phyloP scores from a whole-genome alignment of 352 stramenopile species.

The Phytopythium boreale region DNA sequence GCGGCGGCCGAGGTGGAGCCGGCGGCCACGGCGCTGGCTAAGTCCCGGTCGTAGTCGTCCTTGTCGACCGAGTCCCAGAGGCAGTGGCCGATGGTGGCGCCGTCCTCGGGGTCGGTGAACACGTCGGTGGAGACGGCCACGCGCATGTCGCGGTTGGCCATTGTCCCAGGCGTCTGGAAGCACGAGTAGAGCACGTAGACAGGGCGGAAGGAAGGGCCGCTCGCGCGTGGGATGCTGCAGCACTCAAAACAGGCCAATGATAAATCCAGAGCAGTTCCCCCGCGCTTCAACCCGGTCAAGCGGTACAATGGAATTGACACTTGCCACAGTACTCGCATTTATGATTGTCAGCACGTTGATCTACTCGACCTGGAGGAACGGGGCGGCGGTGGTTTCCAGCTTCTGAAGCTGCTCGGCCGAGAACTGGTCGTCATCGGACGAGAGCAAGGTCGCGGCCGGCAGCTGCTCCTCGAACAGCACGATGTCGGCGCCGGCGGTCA shows the following conservation, averaged over 20 bases:
- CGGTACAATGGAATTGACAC: too few relatives aligned
- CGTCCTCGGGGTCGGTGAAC: conserved; percentile 26
- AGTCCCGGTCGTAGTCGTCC: conserved; percentile 19
- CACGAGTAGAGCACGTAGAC: conserved; percentile 33
- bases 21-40: conserved; percentile 10
- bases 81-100: conserved; percentile 53
- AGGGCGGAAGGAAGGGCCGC: conserved; percentile 31
- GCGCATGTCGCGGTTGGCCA: conserved; percentile 37
- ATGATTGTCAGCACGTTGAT: too few relatives aligned
- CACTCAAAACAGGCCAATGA: conserved; percentile 11
- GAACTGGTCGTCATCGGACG: conserved; percentile 29
- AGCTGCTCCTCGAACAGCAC: conserved; percentile 65
- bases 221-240: conserved; percentile 30
- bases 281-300: too few relatives aligned
- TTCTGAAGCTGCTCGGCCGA: conserved; percentile 37
- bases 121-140: conserved; percentile 31
- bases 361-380: conserved; percentile 26
- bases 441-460: conserved; percentile 22
- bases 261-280: too few relatives aligned
- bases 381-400: conserved; percentile 21
- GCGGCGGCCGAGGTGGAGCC: neutral
- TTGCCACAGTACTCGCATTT: too few relatives aligned
- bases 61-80: conserved; percentile 56
- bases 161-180: conserved; percentile 30
- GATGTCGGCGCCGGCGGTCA: conserved; percentile 58